Evolutionary conservation across 495 filamentous ascomycete genomes (phyloP).

Genomic region (Aspergillus affinis): DNA sequence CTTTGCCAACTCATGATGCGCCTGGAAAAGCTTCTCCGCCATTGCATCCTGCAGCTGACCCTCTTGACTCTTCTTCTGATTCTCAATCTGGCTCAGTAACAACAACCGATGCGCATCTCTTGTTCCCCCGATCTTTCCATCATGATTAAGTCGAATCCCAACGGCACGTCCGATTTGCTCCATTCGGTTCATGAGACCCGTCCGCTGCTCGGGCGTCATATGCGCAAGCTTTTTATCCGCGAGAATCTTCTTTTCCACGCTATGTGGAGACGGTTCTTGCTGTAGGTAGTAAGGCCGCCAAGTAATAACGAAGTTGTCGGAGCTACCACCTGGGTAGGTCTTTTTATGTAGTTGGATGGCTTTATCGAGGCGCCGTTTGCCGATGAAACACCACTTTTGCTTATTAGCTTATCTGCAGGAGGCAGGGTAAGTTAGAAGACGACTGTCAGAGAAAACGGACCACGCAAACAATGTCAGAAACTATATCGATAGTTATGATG

Average conservation of each 20-base stretch:
- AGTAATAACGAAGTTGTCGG: conserved; percentile 56
- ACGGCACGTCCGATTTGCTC: conserved; percentile 10
- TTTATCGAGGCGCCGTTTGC: conserved; percentile 57
- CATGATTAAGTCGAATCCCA: conserved; percentile 13
- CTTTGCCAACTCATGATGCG: conserved; percentile 17
- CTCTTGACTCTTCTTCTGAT: conserved; percentile 32
- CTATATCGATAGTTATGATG: background rate
- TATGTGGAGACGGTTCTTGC: conserved; percentile 18
- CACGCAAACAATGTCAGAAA: background rate
- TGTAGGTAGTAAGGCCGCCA: conserved; percentile 68
- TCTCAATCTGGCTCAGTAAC: background rate
- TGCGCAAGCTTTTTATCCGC: conserved; percentile 16
- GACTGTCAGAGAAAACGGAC: background rate
- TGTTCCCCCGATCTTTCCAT: conserved; percentile 13
- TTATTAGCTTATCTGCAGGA: background rate
- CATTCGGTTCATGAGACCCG: conserved; percentile 6
- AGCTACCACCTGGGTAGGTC: conserved; percentile 44
- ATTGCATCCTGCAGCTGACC: conserved; percentile 3
- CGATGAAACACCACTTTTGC: conserved; percentile 60
- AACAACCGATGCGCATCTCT: conserved; percentile 18
- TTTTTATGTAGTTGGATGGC: conserved; percentile 57
- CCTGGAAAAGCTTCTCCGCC: conserved; percentile 13
- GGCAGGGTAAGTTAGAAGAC: background rate
- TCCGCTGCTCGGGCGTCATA: conserved; percentile 9
- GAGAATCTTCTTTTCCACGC: background rate